These are phyloP conservation scores for Globisporangium emineosum DNA, from an alignment of 352 stramenopile species.

Conservation along the genomic window DNA sequence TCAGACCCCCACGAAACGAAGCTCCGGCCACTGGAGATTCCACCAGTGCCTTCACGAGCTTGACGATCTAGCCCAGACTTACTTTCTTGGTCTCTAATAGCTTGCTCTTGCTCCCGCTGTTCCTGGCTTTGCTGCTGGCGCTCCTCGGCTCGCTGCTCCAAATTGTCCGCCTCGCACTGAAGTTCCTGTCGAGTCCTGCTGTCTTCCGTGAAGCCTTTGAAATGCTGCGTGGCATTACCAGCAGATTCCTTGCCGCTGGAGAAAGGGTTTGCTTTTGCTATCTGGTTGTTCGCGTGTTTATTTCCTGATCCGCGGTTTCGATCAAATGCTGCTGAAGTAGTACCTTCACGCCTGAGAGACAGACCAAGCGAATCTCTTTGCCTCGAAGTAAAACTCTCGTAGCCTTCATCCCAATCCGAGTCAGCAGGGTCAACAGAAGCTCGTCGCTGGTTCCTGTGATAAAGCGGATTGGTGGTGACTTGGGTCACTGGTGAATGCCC, in stretches of 20 bases:
- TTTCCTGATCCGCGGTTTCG: not conserved
- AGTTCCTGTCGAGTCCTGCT: not conserved
- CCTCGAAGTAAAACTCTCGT: not conserved
- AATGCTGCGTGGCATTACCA: not conserved
- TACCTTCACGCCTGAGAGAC: not conserved
- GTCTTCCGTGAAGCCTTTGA: not conserved
- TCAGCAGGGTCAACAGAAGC: slow-evolving; percentile 19
- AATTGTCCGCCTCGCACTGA: not conserved
- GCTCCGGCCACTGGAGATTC: not conserved
- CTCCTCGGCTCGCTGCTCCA: not conserved
- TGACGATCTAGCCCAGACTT: not conserved
- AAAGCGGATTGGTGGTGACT: slow-evolving; percentile 10
- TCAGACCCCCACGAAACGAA: not conserved
- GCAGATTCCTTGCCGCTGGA: not conserved
- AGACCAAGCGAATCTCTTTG: not conserved
- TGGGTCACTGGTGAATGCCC: slow-evolving; percentile 5
- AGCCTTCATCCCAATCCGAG: slow-evolving; percentile 4
- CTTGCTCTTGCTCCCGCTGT: not conserved
- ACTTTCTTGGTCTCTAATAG: not conserved
- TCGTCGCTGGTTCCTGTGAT: not conserved
- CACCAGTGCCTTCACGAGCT: not conserved
- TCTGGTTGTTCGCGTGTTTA: not conserved
- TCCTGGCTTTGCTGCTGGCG: not conserved
- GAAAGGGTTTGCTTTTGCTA: not conserved
- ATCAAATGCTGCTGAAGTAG: not conserved